phyloP scores from a whole-genome alignment of 176 grass and related monocot species.

The Rhynchospora breviuscula region DNA sequence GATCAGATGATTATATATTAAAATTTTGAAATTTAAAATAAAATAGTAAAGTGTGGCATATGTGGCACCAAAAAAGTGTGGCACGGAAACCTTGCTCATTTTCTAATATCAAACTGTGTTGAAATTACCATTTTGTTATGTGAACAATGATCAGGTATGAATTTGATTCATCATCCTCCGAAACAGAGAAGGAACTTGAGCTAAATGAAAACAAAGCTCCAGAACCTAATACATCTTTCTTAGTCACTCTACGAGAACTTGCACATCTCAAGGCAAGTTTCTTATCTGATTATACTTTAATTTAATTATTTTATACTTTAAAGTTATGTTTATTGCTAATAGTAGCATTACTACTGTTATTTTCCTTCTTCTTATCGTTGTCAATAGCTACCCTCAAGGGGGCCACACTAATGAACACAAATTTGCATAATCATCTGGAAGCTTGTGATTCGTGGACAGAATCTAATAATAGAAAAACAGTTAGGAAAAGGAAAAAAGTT shows the following conservation, averaged over 20 bases:
- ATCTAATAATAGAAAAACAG: not conserved
- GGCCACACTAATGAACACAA: not conserved
- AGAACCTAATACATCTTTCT: constrained; percentile 41
- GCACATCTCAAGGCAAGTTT: constrained; percentile 53
- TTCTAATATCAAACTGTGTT: not conserved
- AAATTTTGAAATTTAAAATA: too few species aligned
- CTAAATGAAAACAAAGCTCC: constrained; percentile 20
- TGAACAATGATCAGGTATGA: not conserved
- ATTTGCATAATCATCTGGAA: not conserved
- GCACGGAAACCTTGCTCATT: too few species aligned
- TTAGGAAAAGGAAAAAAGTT: not conserved
- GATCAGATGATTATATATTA: too few species aligned
- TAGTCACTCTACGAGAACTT: constrained; percentile 45
- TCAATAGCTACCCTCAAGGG: not conserved
- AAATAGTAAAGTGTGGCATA: too few species aligned
- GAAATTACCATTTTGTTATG: not conserved
- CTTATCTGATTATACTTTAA: not conserved
- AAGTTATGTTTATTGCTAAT: not conserved
- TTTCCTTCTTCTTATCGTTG: not conserved
- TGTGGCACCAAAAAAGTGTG: too few species aligned
- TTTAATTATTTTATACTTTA: not conserved
- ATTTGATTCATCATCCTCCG: not conserved
- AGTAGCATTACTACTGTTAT: not conserved
- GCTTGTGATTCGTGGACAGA: not conserved
- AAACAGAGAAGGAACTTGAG: not conserved